Evolutionary conservation across 305 asterid genomes (phyloP), one percentile per base, ranked within the genome.

Genomic region (Fraxinus paxiana): DNA sequence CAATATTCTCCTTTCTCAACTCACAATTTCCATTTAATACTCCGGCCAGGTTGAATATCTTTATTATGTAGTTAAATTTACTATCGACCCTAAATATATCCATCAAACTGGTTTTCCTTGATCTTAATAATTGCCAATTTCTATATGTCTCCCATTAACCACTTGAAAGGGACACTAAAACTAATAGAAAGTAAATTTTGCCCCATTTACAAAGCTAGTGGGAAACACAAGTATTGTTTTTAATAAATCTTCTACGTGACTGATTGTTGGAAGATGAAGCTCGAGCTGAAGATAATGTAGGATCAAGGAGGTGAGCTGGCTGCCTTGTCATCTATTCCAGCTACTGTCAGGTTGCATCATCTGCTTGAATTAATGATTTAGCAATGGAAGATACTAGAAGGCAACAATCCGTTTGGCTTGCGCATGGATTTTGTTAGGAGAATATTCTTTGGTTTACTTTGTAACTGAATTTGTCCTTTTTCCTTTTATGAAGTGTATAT

Each of bases 51-150:
- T 41, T 41, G n/a, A 41, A 41, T 10, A 10, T 41, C n/a, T 38
- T 38, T 38, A 10, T 41, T 41, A 10, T 46, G 56, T 46, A 5
- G 56, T 46, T 46, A 3, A 46, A 46, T 13, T 46, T 43, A 12
- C 17, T 43, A 43, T 43, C 5, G 18, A 46, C 56, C 17, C 6
- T 1, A 37, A 73, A 72, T 51, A 31, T 48, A 18, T 79, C 77
- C 18, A 79, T 46, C 1, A 10, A 30, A 67, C 77, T 46, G 33
- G 35, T 18, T 80, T 73, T 26, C 30, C 20, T 30, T 5, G 33
- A 71, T 77, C 41, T 31, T 56, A 83, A 80, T 85, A 65, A 85
- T 83, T 63, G 61, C 70, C 18, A 85, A 79, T 26, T 80, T 76
- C 59, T 13, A 26, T 17, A 28, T 35, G 81, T 81, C 82, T 70